phyloP scores from a whole-genome alignment of 805 yeast species.

The Scheffersomyces spartinae region DNA sequence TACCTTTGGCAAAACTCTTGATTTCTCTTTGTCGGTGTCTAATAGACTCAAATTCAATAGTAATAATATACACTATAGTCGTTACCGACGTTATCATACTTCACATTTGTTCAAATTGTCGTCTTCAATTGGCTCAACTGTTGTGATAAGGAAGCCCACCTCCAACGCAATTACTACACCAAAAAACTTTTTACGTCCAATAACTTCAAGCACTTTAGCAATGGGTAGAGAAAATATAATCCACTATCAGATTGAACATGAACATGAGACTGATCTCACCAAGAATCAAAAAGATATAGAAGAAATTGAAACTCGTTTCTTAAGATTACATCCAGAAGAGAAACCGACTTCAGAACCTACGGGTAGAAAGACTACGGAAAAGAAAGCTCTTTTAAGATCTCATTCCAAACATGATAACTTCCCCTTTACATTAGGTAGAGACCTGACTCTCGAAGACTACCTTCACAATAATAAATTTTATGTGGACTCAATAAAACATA shows the following conservation, averaged over 20 bases:
- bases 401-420: slow-evolving; percentile 10
- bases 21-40: too few species aligned
- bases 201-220: too few species aligned
- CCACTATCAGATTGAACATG: slow-evolving; percentile 28
- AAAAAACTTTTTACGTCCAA: too few species aligned
- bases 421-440: slow-evolving; percentile 37
- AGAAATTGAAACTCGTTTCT: background rate
- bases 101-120: too few species aligned
- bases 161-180: too few species aligned
- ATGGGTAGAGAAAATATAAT: slow-evolving; percentile 33
- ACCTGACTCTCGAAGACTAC: slow-evolving; percentile 38
- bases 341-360: background rate
- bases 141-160: too few species aligned
- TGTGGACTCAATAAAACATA: slow-evolving; percentile 34
- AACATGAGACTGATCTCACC: slow-evolving; percentile 23
- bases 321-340: slow-evolving; percentile 1
- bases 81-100: too few species aligned
- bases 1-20: too few species aligned
- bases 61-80: too few species aligned
- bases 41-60: too few species aligned
- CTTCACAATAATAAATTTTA: slow-evolving; percentile 34
- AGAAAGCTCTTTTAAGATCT: background rate
- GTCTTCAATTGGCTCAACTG: too few species aligned
- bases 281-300: background rate
- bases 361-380: background rate